Conservation (phyloP, 1,284 basidiomycete species). For the Laetiporus sulphureus region DNA sequence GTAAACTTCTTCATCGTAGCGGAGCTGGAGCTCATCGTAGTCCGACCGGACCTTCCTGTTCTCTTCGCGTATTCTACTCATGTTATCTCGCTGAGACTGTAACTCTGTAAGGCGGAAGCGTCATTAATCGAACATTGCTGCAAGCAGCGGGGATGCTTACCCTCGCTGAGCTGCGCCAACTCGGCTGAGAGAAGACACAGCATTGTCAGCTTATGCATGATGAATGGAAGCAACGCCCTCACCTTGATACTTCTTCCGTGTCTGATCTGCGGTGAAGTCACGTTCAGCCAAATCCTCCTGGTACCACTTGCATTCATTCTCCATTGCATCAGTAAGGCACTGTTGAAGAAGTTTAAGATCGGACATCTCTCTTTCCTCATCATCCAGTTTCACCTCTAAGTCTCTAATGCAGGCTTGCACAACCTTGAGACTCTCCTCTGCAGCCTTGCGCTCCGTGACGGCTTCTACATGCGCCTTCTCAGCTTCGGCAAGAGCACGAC, state of each 20-base stretch:
- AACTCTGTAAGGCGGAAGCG: slow-evolving; percentile 40
- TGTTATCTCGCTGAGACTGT: slow-evolving; percentile 67
- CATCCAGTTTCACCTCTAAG: slow-evolving; percentile 59
- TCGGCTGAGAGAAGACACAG: slow-evolving; percentile 40
- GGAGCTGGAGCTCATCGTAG: slow-evolving; percentile 69
- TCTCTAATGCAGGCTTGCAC: slow-evolving; percentile 54
- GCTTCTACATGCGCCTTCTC: slow-evolving; percentile 54
- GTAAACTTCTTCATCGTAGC: slow-evolving; percentile 74
- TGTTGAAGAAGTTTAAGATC: slow-evolving; percentile 59
- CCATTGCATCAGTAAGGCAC: slow-evolving; percentile 64
- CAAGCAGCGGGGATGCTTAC: slow-evolving; percentile 26
- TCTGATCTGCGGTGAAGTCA: slow-evolving; percentile 73
- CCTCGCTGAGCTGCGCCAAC: slow-evolving; percentile 72
- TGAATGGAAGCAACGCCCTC: slow-evolving; percentile 5
- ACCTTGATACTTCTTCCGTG: slow-evolving; percentile 82
- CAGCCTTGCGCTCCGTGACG: slow-evolving; percentile 45
- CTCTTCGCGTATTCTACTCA: slow-evolving; percentile 73
- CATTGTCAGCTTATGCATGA: background rate
- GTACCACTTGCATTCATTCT: slow-evolving; percentile 71
- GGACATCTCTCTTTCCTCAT: slow-evolving; percentile 62
- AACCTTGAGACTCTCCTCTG: slow-evolving; percentile 43
- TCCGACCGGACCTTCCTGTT: slow-evolving; percentile 73
- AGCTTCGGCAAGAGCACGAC: slow-evolving; percentile 53
- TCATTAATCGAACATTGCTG: slow-evolving; percentile 2
- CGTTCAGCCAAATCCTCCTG: slow-evolving; percentile 71